Percentiles rank a stretch among this genome's conserved stretches.
Conservation (phyloP, 164 flowering plant genomes). For the Cinnamomum chago region DNA sequence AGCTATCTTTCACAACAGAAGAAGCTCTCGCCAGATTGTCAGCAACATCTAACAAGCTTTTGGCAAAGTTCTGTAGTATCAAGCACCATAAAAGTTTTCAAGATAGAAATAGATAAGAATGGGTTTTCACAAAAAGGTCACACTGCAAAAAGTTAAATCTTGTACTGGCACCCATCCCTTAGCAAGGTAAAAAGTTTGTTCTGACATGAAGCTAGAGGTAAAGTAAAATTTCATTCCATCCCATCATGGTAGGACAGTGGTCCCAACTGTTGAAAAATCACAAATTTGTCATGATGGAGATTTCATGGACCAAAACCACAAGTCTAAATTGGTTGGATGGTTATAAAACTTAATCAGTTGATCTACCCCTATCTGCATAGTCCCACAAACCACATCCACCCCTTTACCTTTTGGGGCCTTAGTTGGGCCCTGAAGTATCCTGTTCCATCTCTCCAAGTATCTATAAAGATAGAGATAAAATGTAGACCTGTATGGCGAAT, state of each 20-base stretch:
- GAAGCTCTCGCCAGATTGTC: slow-evolving; percentile 95
- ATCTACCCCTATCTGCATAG: too few relatives aligned
- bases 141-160: background rate
- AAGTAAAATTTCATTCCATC: too few relatives aligned
- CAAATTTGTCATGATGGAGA: too few relatives aligned
- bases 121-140: background rate
- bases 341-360: too few relatives aligned
- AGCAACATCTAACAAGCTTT: slow-evolving; percentile 81
- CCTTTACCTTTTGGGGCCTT: too few relatives aligned
- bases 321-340: too few relatives aligned
- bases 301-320: too few relatives aligned
- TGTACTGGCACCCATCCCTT: background rate
- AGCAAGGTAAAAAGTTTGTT: background rate
- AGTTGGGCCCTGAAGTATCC: too few relatives aligned
- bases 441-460: too few relatives aligned
- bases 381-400: too few relatives aligned
- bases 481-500: slow-evolving; percentile 79
- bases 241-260: too few relatives aligned
- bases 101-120: background rate
- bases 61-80: slow-evolving; percentile 72
- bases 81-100: background rate
- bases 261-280: too few relatives aligned
- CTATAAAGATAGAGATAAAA: background rate
- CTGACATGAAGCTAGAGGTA: background rate
- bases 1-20: slow-evolving; percentile 75